phyloP scores from a whole-genome alignment of 176 grass and related monocot species.

The Avena sativa region DNA sequence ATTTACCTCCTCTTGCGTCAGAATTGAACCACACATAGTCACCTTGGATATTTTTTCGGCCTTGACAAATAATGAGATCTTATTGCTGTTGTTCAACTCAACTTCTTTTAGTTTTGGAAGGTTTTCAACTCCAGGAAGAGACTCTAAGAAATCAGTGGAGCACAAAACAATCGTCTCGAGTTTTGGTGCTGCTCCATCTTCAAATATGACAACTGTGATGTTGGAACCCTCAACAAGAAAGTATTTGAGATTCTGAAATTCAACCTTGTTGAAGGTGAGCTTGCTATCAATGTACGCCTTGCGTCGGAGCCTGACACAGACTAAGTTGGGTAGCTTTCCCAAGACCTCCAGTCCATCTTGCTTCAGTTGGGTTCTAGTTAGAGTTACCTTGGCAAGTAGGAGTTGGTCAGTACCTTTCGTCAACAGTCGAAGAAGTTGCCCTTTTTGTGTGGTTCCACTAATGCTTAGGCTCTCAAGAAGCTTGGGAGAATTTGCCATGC shows the following conservation, averaged over 20 bases:
- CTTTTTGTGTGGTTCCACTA: background rate
- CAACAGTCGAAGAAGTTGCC: background rate
- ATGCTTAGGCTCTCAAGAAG: slow-evolving; percentile 43
- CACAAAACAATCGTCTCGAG: background rate
- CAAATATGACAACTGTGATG: background rate
- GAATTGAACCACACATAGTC: background rate
- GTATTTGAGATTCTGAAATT: background rate
- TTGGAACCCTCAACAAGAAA: background rate
- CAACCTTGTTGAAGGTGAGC: background rate
- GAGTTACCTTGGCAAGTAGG: background rate
- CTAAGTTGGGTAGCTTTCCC: background rate
- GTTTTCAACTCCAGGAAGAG: background rate
- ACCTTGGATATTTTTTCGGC: background rate
- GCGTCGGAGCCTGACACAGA: background rate
- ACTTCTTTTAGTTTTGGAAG: background rate
- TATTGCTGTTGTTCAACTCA: background rate
- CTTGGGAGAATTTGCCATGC: background rate
- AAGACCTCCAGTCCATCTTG: background rate
- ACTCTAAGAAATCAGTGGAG: background rate
- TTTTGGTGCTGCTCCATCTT: background rate
- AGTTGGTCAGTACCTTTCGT: background rate
- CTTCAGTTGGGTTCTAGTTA: background rate
- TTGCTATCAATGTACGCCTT: background rate
- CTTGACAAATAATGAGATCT: background rate
- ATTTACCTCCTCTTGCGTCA: background rate